Conservation (phyloP, 768 basidiomycete genomes). For the Lactifluus subvellereus region DNA sequence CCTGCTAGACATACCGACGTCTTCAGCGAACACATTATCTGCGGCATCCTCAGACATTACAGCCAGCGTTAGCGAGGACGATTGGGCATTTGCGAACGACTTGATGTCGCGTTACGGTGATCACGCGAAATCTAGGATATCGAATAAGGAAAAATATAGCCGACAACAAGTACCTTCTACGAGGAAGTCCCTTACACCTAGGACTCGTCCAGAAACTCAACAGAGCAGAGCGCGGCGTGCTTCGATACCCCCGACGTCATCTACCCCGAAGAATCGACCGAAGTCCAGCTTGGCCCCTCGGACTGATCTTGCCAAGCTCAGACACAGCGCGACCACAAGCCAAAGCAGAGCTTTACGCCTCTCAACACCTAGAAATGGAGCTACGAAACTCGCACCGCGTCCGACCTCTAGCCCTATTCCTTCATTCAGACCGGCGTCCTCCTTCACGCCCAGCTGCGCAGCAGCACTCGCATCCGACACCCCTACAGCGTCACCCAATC, state of each 20-base stretch:
- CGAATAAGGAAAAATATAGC: background rate
- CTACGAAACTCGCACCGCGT: background rate
- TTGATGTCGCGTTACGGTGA: conserved; percentile 29
- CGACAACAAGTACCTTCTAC: background rate
- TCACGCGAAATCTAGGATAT: background rate
- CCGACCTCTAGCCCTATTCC: background rate
- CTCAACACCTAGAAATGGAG: background rate
- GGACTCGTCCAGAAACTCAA: background rate
- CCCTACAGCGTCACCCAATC: background rate
- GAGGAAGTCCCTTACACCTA: conserved; percentile 13
- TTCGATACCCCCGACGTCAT: conserved; percentile 4
- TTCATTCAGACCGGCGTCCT: background rate
- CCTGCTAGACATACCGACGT: background rate
- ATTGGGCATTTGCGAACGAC: conserved; percentile 35
- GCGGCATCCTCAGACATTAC: conserved; percentile 9
- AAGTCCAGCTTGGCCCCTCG: conserved; percentile 17
- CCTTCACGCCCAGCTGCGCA: background rate
- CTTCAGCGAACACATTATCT: conserved; percentile 10
- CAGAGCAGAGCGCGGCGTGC: conserved; percentile 10
- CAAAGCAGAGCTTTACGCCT: conserved; percentile 1
- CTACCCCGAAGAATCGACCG: conserved; percentile 9
- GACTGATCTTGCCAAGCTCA: conserved; percentile 5
- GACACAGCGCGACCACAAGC: background rate
- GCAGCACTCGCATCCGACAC: background rate
- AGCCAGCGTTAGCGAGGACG: conserved; percentile 28